Base-by-base conservation (phyloP, 2,329 filamentous ascomycete species). In the Tolypocladium cylindrosporum region DNA sequence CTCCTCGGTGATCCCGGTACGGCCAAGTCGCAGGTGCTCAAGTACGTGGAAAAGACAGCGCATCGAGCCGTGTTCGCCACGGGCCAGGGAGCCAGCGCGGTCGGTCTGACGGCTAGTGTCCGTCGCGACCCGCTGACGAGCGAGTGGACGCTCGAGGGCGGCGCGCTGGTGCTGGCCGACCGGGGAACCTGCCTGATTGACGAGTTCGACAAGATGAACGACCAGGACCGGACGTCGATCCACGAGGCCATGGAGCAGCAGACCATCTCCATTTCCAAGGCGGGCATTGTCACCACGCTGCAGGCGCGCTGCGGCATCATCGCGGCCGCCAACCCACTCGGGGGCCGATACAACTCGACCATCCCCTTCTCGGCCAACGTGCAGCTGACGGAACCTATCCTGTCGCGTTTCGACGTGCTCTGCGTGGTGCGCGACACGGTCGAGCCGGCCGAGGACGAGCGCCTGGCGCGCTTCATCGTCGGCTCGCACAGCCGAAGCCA, bases 241-340 rank as follows among this genome's bases (percentile, higher is more conserved):
- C 94, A 99, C 81, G 94, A 99, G 79, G 94, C 94, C 60, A 99
- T 99, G 94, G 94, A 99, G 74, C 94, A 99, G 74, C 94, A 99
- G 75, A 99, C 94, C 1, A 99, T 99, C 65, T 97, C 93, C 61
- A 99, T 99, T 69, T 96, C 91, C 63, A 99, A 99, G 72, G 94
- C 94, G 0, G 94, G 94, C 74, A 99, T 99, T 61, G 94, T 99
- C 50, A 99, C 94, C 1, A 97, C 94, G 0, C 80, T 99, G 1
- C 93, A 99, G 72, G 94, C 94, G 50, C 88, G 94, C 43, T 99
- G 94, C 72, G 91, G 92, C 57, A 95, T 99, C 64, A 91, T 99
- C 63, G 94, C 94, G 19, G 94, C 94, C 1, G 94, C 94, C 66
- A 99, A 99, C 74, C 94, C 94, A 0, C 93, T 96, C 60, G 93